phyloP scores from a whole-genome alignment of 345 rosid genomes.

The Dipteronia sinensis region DNA sequence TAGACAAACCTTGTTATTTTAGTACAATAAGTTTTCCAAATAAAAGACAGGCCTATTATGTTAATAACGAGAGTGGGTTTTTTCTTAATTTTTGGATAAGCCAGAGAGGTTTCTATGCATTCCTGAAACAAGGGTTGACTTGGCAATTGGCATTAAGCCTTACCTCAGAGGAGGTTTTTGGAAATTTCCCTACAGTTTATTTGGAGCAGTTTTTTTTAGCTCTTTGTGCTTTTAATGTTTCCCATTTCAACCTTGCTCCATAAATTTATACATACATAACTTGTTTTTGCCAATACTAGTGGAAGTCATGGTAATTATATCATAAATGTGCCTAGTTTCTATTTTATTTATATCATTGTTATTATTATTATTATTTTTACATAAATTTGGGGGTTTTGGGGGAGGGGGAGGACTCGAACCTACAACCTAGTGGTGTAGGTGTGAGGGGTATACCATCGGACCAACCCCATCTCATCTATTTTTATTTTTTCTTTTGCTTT shows the following conservation, averaged over 20 bases:
- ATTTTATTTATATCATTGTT: not conserved
- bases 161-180: not conserved
- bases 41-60: not conserved
- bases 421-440: too few species aligned
- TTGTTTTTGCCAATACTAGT: not conserved
- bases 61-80: not conserved
- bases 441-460: too few species aligned
- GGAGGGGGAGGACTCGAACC: too few species aligned
- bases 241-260: not conserved
- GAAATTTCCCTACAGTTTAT: not conserved
- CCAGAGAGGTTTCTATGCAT: not conserved
- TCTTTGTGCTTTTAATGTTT: not conserved
- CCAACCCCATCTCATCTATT: too few species aligned
- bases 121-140: not conserved
- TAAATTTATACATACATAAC: not conserved
- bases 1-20: constrained; percentile 3
- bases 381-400: too few species aligned
- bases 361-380: too few species aligned
- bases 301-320: not conserved
- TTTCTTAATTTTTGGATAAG: not conserved
- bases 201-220: not conserved
- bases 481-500: not conserved
- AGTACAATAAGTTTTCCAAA: not conserved
- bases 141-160: not conserved
- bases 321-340: not conserved